phyloP scores from a whole-genome alignment of 202 grass and related monocot species.

The Alloteropsis angusta region DNA sequence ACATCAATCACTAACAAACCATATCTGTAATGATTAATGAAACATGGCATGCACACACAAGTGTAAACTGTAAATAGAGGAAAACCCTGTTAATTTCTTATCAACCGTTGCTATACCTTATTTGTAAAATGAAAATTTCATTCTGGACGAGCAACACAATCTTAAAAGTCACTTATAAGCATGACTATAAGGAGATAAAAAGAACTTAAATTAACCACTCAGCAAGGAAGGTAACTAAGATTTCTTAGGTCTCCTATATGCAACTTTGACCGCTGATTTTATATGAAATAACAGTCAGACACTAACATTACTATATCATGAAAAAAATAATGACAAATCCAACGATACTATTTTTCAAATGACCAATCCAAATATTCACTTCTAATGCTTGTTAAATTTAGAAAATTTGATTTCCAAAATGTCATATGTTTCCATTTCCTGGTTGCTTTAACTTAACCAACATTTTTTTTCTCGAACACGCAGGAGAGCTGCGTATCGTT shows the following conservation, averaged over 20 bases:
- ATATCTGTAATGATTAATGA: constrained; percentile 9
- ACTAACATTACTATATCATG: neutral
- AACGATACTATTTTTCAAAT: neutral
- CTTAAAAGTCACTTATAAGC: neutral
- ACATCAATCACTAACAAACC: constrained; percentile 10
- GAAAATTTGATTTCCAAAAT: neutral
- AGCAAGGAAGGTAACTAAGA: neutral
- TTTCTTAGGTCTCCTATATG: neutral
- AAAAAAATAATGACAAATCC: neutral
- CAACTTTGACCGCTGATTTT: neutral
- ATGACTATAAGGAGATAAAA: constrained; percentile 2
- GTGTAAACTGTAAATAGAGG: neutral
- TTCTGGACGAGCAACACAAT: constrained; percentile 22
- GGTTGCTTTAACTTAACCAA: neutral
- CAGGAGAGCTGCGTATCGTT: too few species aligned
- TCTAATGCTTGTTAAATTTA: neutral
- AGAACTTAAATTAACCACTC: neutral
- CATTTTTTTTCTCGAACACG: too few species aligned
- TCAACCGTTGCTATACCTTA: neutral
- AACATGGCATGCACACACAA: constrained; percentile 1
- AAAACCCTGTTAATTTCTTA: neutral
- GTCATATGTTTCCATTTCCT: neutral
- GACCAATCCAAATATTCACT: neutral
- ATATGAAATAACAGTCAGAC: neutral
- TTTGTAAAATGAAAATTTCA: constrained; percentile 5